These are phyloP conservation scores for Fagus crenata DNA, from an alignment of 306 rosid species.

Conservation along the genomic window DNA sequence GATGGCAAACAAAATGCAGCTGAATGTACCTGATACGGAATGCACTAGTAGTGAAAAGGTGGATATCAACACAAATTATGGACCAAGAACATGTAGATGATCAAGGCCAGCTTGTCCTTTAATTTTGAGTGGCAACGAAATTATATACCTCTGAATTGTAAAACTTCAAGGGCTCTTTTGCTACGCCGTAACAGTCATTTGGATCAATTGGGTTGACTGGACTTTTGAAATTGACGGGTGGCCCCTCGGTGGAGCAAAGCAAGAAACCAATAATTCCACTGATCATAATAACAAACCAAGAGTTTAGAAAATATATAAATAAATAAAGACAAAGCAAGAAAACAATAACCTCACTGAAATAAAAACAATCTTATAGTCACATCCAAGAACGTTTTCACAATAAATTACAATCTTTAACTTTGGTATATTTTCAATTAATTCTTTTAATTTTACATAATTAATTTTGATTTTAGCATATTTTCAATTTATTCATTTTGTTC, in stretches of 20 bases:
- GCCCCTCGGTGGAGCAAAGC: constrained; percentile 70
- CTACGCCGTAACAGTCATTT: constrained; percentile 37
- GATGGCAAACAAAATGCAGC: constrained; percentile 77
- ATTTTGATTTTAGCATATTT: too few species aligned
- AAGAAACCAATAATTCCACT: constrained; percentile 81
- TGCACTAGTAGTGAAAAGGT: background rate
- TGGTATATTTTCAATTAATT: too few species aligned
- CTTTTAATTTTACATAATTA: too few species aligned
- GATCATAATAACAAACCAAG: background rate
- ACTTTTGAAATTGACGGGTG: constrained; percentile 54
- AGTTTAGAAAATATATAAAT: too few species aligned
- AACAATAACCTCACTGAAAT: constrained; percentile 66
- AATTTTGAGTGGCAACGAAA: background rate
- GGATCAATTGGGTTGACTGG: constrained; percentile 54
- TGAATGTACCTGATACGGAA: constrained; percentile 48
- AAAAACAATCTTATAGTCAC: too few species aligned
- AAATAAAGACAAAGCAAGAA: constrained; percentile 53
- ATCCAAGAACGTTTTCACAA: too few species aligned
- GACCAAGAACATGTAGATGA: background rate
- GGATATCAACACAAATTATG: background rate
- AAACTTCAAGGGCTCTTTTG: constrained; percentile 55
- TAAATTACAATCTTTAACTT: too few species aligned
- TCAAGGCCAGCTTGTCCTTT: background rate
- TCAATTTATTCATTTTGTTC: too few species aligned
- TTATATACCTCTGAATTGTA: constrained; percentile 58